phyloP scores from a whole-genome alignment of 1,139 yeast genomes.

The Debaryomyces singareniensis region DNA sequence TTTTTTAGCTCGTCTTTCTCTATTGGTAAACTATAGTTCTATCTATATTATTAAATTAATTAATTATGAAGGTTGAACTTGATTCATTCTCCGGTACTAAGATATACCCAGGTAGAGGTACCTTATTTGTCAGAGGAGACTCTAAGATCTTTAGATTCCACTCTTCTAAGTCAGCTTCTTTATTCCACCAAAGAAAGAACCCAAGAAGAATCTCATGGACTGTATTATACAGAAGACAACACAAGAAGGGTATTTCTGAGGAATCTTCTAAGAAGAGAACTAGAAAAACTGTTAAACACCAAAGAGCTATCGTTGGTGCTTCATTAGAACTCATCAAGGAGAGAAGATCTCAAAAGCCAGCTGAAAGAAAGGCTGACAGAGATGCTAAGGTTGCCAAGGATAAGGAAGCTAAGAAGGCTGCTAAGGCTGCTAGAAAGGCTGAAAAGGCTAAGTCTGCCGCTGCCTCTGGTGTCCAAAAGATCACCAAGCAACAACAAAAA shows the following conservation, averaged over 20 bases:
- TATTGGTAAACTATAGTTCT: not conserved
- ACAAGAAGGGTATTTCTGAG: constrained; percentile 99
- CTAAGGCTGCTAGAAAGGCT: constrained; percentile 92
- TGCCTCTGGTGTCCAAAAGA: constrained; percentile 55
- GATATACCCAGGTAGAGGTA: constrained; percentile 99
- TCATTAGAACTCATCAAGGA: constrained; percentile 96
- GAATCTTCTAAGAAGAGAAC: constrained; percentile 96
- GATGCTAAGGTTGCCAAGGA: constrained; percentile 84
- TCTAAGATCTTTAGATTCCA: constrained; percentile 99
- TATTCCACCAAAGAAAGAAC: constrained; percentile 99
- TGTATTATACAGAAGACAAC: constrained; percentile 98
- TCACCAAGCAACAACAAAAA: constrained; percentile 83
- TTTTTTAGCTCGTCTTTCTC: not conserved
- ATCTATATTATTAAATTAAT: not conserved
- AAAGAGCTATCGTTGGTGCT: constrained; percentile 99
- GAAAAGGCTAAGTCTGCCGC: constrained; percentile 85
- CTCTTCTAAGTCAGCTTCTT: constrained; percentile 95
- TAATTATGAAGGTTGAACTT: constrained; percentile 95
- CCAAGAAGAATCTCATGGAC: constrained; percentile 99
- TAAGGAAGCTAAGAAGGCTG: constrained; percentile 93
- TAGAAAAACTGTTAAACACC: constrained; percentile 96
- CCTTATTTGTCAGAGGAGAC: constrained; percentile 99
- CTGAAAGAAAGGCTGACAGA: constrained; percentile 97
- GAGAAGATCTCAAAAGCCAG: constrained; percentile 94
- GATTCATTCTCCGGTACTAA: constrained; percentile 99